Evolutionary conservation across 805 yeast species (phyloP), one percentile per base, ranked within the genome.

Genomic region (Starmerella davenportii): DNA sequence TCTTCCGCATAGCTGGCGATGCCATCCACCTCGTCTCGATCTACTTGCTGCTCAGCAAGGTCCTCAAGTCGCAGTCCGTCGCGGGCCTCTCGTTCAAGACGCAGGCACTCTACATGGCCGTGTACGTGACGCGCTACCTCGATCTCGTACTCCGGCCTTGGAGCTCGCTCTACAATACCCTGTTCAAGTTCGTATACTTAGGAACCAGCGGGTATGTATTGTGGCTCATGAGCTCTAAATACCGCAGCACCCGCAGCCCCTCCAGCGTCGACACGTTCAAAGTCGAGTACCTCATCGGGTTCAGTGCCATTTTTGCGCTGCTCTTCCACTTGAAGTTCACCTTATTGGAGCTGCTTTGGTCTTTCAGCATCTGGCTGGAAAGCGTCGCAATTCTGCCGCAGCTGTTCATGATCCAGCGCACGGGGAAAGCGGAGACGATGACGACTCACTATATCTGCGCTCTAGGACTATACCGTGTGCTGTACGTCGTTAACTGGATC

Each of bases 391-490:
- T 90, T 40, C 60, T 90, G 43, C 98, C 98, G 4, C 98, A 90
- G 60, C 64, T 90, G 55, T 84, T 77, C 57, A 71, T 90, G 72
- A 65, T 90, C 42, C 94, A 85, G 54, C 76, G 78, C 47, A 74
- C 87, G 2, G 95, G 95, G 15, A 78, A 79, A 51, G 85, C 95
- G 3, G 79, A 79, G 56, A 70, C 79, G 44, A 66, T 90, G 53
- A 90, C 96, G 3, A 69, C 77, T 37, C 95, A 90, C 58, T 90
- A 90, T 58, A 81, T 90, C 44, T 85, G 87, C 58, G 93, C 95
- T 1, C 64, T 90, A 54, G 98, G 98, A 14, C 49, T 78, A 2
- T 90, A 90, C 65, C 68, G 98, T 49, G 79, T 87, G 0, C 64
- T 90, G 37, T 90, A 90, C 57, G 72, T 90, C 49, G 92, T 93